Evolutionary conservation across 352 stramenopile genomes (phyloP).

Genomic region (Phytophthora pinifolia): DNA sequence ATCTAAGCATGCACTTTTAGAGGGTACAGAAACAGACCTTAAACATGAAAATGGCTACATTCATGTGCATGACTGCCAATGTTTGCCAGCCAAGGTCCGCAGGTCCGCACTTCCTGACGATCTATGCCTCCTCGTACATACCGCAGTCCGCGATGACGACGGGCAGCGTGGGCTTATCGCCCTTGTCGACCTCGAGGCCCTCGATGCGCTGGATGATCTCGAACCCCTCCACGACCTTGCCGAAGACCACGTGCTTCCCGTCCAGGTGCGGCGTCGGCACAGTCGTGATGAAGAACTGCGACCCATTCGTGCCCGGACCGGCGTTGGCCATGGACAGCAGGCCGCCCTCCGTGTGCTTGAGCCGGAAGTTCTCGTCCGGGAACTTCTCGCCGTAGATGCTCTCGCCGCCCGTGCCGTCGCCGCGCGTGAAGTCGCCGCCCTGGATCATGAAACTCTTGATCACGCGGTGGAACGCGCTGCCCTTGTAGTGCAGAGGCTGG

Average conservation of each 20-base stretch:
- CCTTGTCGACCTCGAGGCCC: slow-evolving; percentile 79
- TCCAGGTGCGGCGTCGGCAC: slow-evolving; percentile 96
- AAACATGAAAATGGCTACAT: slow-evolving; percentile 25
- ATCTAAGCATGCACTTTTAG: too few species aligned
- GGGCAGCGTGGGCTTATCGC: slow-evolving; percentile 91
- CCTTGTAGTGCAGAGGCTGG: slow-evolving; percentile 97
- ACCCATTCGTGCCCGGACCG: slow-evolving; percentile 95
- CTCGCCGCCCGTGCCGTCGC: slow-evolving; percentile 96
- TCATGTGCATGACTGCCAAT: not conserved
- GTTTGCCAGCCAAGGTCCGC: too few species aligned
- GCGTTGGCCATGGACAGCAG: slow-evolving; percentile 97
- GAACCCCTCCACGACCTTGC: slow-evolving; percentile 89
- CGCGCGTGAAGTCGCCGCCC: slow-evolving; percentile 95
- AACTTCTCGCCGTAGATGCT: slow-evolving; percentile 94
- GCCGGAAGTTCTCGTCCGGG: slow-evolving; percentile 97
- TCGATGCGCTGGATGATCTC: slow-evolving; percentile 95
- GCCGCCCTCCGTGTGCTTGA: slow-evolving; percentile 95
- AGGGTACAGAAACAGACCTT: not conserved
- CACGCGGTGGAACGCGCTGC: slow-evolving; percentile 96
- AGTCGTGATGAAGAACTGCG: slow-evolving; percentile 97
- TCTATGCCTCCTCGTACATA: slow-evolving; percentile 51
- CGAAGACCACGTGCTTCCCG: slow-evolving; percentile 98
- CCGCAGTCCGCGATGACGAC: slow-evolving; percentile 98
- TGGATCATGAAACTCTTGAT: slow-evolving; percentile 97
- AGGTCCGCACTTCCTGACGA: not conserved